phyloP scores from a whole-genome alignment of 1,284 basidiomycete species.

The Cryptococcus hybrid region DNA sequence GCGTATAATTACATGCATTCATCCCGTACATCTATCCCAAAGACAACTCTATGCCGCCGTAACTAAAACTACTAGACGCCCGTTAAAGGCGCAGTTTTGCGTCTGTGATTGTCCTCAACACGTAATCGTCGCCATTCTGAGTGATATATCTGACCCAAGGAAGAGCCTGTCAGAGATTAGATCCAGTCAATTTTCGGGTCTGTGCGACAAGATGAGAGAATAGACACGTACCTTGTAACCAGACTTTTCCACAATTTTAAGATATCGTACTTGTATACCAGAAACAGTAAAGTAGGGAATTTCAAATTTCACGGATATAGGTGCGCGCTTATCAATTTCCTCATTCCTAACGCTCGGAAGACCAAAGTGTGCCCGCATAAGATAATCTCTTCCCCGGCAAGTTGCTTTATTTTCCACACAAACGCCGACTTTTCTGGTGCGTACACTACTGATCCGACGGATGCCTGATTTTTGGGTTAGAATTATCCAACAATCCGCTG shows the following conservation, averaged over 20 bases:
- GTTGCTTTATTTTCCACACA: conserved; percentile 97
- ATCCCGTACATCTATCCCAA: no score
- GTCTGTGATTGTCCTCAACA: conserved; percentile 48
- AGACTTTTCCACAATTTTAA: conserved; percentile 98
- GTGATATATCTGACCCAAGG: conserved; percentile 41
- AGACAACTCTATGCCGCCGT: no score
- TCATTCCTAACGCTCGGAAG: conserved; percentile 83
- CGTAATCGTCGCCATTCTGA: conserved; percentile 93
- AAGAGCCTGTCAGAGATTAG: neutral
- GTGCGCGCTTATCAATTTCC: conserved; percentile 84
- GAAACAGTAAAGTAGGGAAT: conserved; percentile 98
- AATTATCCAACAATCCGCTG: neutral
- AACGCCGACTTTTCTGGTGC: conserved; percentile 95
- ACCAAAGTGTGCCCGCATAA: conserved; percentile 96
- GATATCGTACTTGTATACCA: conserved; percentile 88
- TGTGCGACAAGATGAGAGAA: no score
- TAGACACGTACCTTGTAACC: conserved; percentile 65
- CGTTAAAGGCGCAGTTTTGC: conserved; percentile 18
- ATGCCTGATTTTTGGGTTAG: conserved; percentile 58
- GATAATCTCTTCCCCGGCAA: conserved; percentile 90
- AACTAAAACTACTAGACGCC: neutral
- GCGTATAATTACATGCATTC: no score
- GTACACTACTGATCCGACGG: conserved; percentile 89
- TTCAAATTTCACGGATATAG: conserved; percentile 96
- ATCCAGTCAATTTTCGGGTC: no score